Conservation (phyloP, 768 basidiomycete genomes). For the Grammothele lineata region DNA sequence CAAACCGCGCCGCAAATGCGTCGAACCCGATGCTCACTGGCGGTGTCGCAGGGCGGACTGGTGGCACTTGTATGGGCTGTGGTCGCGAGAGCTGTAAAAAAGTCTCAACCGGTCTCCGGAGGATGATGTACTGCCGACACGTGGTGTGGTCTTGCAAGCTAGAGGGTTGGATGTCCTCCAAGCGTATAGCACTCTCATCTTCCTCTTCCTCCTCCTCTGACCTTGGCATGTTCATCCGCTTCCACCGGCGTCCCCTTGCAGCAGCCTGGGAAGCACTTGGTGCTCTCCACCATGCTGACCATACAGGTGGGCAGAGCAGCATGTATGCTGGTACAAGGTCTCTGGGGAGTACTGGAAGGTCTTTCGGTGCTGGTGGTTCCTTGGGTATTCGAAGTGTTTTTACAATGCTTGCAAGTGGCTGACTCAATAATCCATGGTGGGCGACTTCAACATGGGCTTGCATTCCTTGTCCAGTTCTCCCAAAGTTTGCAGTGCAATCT, state of each 20-base stretch:
- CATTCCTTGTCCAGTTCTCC: neutral
- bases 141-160: neutral
- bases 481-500: neutral
- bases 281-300: neutral
- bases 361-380: neutral
- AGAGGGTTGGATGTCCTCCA: neutral
- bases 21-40: constrained; percentile 17
- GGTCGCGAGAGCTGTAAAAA: constrained; percentile 16
- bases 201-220: constrained; percentile 16
- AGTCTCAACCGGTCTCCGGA: constrained; percentile 10
- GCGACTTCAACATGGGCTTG: constrained; percentile 1
- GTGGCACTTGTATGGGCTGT: constrained; percentile 9
- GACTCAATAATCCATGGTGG: neutral
- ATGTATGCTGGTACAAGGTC: too few relatives aligned
- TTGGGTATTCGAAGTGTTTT: neutral
- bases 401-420: neutral
- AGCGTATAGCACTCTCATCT: constrained; percentile 12
- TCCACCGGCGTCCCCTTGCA: constrained; percentile 21
- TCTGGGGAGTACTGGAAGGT: too few relatives aligned
- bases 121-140: constrained; percentile 1
- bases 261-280: neutral
- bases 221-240: constrained; percentile 21
- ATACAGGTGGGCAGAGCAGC: neutral
- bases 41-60: constrained; percentile 1
- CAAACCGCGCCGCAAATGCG: constrained; percentile 14